Conservation (phyloP, 73 alveolate genomes). For the Uronychia setigera region DNA sequence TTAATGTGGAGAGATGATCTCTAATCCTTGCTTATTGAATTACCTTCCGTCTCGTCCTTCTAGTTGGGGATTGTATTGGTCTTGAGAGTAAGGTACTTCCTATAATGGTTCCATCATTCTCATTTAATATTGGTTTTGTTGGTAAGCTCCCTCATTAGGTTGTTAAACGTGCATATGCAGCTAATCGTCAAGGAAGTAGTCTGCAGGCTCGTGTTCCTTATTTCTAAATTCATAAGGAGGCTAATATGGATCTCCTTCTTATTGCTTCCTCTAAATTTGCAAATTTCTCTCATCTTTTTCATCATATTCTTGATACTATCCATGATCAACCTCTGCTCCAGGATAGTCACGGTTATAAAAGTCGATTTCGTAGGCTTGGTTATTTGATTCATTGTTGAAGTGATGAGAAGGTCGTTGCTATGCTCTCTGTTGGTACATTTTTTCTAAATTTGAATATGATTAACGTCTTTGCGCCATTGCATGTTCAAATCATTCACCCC, state of each 20-base stretch:
- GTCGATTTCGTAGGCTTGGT: no score
- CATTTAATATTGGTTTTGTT: not conserved
- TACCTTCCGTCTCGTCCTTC: not conserved
- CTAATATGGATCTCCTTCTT: not conserved
- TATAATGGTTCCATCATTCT: not conserved
- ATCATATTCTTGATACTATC: no score
- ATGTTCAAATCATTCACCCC: no score
- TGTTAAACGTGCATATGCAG: not conserved
- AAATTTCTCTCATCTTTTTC: no score
- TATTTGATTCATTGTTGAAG: no score
- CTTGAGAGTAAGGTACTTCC: not conserved
- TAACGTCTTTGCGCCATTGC: no score
- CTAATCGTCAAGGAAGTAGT: not conserved
- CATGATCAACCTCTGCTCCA: no score
- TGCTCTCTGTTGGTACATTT: no score
- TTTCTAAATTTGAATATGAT: no score
- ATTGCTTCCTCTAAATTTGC: no score
- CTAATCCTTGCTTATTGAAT: not conserved
- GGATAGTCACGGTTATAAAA: no score
- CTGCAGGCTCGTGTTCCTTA: not conserved
- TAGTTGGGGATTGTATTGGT: not conserved
- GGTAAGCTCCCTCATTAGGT: not conserved
- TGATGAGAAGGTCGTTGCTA: no score
- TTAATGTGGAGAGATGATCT: not conserved
- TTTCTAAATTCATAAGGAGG: not conserved